A percentile compares a stretch with the other conserved stretches of the same genome.
These are phyloP conservation scores for Coemansia sp. DNA, from an alignment of 192 early-diverging fungal species.

Conservation along the genomic window DNA sequence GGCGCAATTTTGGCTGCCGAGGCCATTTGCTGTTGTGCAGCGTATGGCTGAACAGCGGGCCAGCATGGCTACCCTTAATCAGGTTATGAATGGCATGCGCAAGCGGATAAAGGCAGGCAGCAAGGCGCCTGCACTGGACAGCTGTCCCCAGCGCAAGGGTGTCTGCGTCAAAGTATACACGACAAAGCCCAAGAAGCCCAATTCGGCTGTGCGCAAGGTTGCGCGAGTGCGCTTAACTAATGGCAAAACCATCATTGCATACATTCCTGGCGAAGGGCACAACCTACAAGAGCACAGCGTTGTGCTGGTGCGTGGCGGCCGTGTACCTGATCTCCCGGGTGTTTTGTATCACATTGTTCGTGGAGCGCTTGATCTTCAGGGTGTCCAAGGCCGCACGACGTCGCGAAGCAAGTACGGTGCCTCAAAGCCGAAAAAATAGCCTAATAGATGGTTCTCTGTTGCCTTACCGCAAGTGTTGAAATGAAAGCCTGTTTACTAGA, in stretches of 20 bases:
- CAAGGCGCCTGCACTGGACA: conserved; percentile 79
- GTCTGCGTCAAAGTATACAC: conserved; percentile 95
- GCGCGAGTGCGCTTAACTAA: conserved; percentile 89
- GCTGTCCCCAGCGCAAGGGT: conserved; percentile 84
- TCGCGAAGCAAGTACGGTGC: conserved; percentile 92
- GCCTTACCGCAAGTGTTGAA: background rate
- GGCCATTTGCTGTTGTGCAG: background rate
- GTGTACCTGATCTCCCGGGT: conserved; percentile 96
- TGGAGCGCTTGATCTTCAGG: conserved; percentile 91
- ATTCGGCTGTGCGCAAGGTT: conserved; percentile 94
- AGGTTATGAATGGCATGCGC: conserved; percentile 82
- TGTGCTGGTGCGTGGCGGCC: conserved; percentile 90
- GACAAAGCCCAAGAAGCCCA: conserved; percentile 97
- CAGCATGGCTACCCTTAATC: conserved; percentile 84
- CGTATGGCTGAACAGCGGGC: conserved; percentile 18
- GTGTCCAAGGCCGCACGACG: conserved; percentile 78
- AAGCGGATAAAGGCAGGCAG: conserved; percentile 62
- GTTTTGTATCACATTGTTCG: conserved; percentile 91
- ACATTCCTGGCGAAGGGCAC: conserved; percentile 98
- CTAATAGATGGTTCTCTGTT: background rate
- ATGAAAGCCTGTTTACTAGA: too few species aligned
- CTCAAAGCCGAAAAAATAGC: conserved; percentile 63
- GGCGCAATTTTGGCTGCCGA: background rate
- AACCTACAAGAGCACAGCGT: conserved; percentile 97
- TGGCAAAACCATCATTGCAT: conserved; percentile 85